phyloP scores from a whole-genome alignment of 78 protist genomes.

The Dictyostelium brefeldianum region DNA sequence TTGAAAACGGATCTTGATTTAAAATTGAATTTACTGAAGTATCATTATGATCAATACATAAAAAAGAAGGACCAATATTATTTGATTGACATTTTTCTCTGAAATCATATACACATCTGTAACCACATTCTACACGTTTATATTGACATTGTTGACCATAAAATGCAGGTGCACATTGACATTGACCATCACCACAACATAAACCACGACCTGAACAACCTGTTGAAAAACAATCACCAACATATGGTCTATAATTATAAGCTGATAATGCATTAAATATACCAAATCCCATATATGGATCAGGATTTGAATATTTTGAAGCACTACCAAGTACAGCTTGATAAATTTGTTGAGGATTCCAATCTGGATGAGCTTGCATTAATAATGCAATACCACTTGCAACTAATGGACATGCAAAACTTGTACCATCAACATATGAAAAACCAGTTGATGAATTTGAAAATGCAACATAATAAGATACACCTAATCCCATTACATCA shows the following conservation, averaged over 20 bases:
- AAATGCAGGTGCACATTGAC: not conserved
- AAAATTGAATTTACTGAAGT: not conserved
- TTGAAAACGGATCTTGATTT: slow-evolving; percentile 15
- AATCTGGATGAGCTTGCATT: slow-evolving; percentile 55
- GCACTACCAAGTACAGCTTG: slow-evolving; percentile 45
- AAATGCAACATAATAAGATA: slow-evolving; percentile 20
- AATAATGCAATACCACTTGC: slow-evolving; percentile 69
- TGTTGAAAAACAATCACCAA: not conserved
- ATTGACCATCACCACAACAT: not conserved
- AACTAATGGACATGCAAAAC: slow-evolving; percentile 69
- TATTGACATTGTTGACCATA: slow-evolving; percentile 52
- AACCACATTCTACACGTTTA: slow-evolving; percentile 1
- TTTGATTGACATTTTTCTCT: not conserved
- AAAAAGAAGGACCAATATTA: not conserved
- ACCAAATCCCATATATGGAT: slow-evolving; percentile 40
- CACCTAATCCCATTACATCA: slow-evolving; percentile 56
- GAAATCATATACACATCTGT: slow-evolving; percentile 5
- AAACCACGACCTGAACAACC: not conserved
- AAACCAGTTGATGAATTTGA: not conserved
- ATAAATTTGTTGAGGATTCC: slow-evolving; percentile 54
- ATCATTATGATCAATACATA: not conserved
- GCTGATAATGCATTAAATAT: slow-evolving; percentile 39
- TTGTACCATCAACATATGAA: slow-evolving; percentile 49
- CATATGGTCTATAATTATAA: not conserved
- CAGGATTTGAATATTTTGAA: not conserved